A percentile compares a stretch with the other conserved stretches of the same genome.
Evolutionary conservation across 1,139 yeast species (phyloP).

Genomic region (Sugiyamaella castrensis): DNA sequence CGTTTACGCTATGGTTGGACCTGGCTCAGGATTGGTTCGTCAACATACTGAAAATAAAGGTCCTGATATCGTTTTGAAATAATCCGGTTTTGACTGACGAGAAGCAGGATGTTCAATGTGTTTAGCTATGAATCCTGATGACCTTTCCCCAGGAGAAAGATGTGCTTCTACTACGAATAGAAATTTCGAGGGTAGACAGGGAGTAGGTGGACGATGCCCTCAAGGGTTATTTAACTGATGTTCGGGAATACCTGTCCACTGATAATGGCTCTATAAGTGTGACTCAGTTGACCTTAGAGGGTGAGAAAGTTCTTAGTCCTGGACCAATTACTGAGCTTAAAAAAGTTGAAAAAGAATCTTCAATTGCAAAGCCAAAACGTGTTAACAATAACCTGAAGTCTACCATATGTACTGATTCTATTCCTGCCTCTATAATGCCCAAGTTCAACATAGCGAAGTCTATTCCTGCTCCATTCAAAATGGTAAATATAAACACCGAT

Average conservation of each 20-base stretch:
- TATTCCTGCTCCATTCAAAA: constrained; percentile 79
- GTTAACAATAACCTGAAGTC: too few species aligned
- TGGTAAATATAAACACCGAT: constrained; percentile 87
- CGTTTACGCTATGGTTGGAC: constrained; percentile 79
- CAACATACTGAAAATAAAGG: constrained; percentile 84
- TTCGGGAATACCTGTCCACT: constrained; percentile 56
- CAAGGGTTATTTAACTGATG: constrained; percentile 72
- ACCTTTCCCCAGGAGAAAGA: constrained; percentile 79
- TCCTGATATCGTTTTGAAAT: constrained; percentile 70
- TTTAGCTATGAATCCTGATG: constrained; percentile 92
- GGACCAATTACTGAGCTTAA: constrained; percentile 23
- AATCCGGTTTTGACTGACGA: constrained; percentile 89
- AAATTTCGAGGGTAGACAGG: constrained; percentile 93
- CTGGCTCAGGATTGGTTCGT: constrained; percentile 85
- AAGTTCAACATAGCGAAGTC: constrained; percentile 41
- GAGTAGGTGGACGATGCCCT: constrained; percentile 82
- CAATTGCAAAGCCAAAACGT: constrained; percentile 8
- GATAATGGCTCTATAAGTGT: too few species aligned
- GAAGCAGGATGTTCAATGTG: constrained; percentile 97
- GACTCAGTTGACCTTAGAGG: constrained; percentile 58
- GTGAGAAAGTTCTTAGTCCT: constrained; percentile 34
- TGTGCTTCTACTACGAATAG: constrained; percentile 92
- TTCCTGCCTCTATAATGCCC: too few species aligned
- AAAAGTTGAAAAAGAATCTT: constrained; percentile 17
- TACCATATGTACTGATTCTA: too few species aligned